These are phyloP conservation scores for Lichtheimia ramosa DNA, from an alignment of 371 early-diverging fungal genomes.

Conservation along the genomic window DNA sequence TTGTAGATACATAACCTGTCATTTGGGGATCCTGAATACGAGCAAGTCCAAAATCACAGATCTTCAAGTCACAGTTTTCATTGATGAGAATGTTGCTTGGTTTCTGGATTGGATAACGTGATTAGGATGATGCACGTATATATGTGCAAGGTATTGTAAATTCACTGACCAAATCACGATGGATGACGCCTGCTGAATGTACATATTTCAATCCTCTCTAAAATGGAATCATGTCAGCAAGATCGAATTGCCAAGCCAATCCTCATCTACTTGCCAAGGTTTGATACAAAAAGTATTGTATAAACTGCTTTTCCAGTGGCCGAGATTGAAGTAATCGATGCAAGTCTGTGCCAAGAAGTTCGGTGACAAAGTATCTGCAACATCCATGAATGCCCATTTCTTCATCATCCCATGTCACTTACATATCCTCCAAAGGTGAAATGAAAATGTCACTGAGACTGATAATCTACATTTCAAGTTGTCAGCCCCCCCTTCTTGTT, in stretches of 20 bases:
- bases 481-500: no score
- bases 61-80: conserved; percentile 95
- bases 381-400: no score
- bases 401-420: conserved; percentile 21
- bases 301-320: conserved; percentile 89
- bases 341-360: conserved; percentile 91
- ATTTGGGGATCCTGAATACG: conserved; percentile 90
- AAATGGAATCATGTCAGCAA: not conserved
- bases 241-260: not conserved
- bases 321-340: conserved; percentile 86
- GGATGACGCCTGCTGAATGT: conserved; percentile 94
- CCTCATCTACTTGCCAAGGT: conserved; percentile 66
- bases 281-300: conserved; percentile 95
- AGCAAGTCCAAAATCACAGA: conserved; percentile 97
- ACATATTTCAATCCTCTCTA: conserved; percentile 88
- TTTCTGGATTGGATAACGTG: conserved; percentile 55
- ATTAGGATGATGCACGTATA: no score
- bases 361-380: conserved; percentile 90
- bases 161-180: conserved; percentile 81
- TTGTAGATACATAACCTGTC: conserved; percentile 98
- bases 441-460: conserved; percentile 88
- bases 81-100: conserved; percentile 95
- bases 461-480: conserved; percentile 58
- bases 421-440: conserved; percentile 89
- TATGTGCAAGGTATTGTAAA: conserved; percentile 1